These are phyloP conservation scores for Diplodia scrobiculata DNA, from an alignment of 2,329 filamentous ascomycete species.

Conservation along the genomic window DNA sequence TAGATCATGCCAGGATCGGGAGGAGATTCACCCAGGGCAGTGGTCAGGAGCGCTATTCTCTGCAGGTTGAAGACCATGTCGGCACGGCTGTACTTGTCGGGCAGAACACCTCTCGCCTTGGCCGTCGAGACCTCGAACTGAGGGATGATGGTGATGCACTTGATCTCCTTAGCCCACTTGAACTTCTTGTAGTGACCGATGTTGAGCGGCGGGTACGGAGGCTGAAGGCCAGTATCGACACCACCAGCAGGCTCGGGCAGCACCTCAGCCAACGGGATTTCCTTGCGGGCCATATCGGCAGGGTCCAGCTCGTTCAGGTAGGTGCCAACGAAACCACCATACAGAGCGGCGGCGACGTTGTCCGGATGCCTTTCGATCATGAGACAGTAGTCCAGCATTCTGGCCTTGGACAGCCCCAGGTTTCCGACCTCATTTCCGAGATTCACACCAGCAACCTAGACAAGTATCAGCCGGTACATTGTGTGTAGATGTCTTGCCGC, in stretches of 20 bases:
- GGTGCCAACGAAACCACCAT: constrained; percentile 94
- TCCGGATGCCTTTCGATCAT: constrained; percentile 73
- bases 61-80: constrained; percentile 97
- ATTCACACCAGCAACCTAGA: constrained; percentile 75
- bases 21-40: constrained; percentile 83
- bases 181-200: constrained; percentile 98
- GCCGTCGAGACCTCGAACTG: constrained; percentile 96
- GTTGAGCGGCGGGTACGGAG: constrained; percentile 83
- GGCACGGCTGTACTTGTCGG: constrained; percentile 72
- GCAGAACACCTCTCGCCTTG: constrained; percentile 82
- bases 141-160: constrained; percentile 93
- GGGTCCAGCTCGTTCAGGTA: constrained; percentile 91
- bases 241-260: constrained; percentile 87
- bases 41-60: constrained; percentile 85
- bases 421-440: constrained; percentile 86
- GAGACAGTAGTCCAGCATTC: constrained; percentile 91
- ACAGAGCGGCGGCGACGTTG: constrained; percentile 83
- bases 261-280: constrained; percentile 93
- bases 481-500: constrained; percentile 5
- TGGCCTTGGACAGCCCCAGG: constrained; percentile 73
- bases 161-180: constrained; percentile 90
- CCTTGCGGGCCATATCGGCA: constrained; percentile 83
- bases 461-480: constrained; percentile 24
- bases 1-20: constrained; percentile 93
- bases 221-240: constrained; percentile 81